Evolutionary conservation across 2,329 filamentous ascomycete genomes (phyloP).

Genomic region (Passalora sequoiae): DNA sequence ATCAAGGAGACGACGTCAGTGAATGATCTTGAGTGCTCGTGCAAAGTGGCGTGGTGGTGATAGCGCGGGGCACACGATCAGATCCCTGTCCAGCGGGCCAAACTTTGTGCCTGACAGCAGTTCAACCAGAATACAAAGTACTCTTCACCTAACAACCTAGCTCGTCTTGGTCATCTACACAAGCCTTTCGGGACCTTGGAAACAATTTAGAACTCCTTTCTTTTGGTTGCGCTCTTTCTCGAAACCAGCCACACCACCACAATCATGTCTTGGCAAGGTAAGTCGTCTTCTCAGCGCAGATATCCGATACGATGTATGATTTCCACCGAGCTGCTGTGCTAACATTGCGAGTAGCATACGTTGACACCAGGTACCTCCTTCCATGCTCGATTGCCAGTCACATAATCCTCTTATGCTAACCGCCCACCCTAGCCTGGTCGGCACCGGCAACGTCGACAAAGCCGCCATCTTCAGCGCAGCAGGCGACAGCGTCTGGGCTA

Average conservation of each 20-base stretch:
- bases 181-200: too few relatives aligned
- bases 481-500: constrained; percentile 76
- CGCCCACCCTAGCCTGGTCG: constrained; percentile 61
- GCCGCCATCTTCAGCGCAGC: constrained; percentile 77
- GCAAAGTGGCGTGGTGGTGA: neutral
- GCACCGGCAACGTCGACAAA: constrained; percentile 72
- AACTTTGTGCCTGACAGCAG: neutral
- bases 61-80: too few relatives aligned
- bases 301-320: neutral
- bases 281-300: constrained; percentile 21
- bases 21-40: neutral
- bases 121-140: neutral
- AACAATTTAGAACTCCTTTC: too few relatives aligned
- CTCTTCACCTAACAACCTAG: too few relatives aligned
- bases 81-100: neutral
- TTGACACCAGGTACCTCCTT: constrained; percentile 53
- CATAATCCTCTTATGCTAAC: constrained; percentile 16
- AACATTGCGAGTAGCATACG: constrained; percentile 53
- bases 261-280: constrained; percentile 73
- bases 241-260: constrained; percentile 7
- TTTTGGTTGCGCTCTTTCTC: too few relatives aligned
- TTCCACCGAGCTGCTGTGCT: constrained; percentile 11
- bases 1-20: too few relatives aligned
- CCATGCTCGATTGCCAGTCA: constrained; percentile 5
- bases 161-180: too few relatives aligned